Evolutionary conservation across 1,139 yeast genomes (phyloP), one percentile per base, ranked within the genome.

Genomic region (Saccharomycopsis hybrid): DNA sequence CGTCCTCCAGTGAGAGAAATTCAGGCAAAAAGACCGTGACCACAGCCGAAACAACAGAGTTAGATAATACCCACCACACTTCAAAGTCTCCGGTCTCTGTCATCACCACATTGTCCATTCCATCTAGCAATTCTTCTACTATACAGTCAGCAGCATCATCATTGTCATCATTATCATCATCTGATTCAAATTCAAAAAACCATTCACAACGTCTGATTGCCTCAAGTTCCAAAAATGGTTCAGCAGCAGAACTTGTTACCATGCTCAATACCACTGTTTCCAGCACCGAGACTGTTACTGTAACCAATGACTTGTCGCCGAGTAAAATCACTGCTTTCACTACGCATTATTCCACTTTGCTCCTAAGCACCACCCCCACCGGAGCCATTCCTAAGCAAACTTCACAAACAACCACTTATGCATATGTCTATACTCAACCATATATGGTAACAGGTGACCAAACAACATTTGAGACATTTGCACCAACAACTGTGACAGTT

Each of bases 401-500:
- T 9, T 13, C 46, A 39, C 42, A 42, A 42, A 3, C 29, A n/a
- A 54, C 62, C 3, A 56, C 62, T 1, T 55, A 57, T 46, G 55
- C 49, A 9, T 51, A 46, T 49, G 54, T 56, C 13, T 73, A 71
- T 55, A 65, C 74, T 1, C 76, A 73, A 56, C 58, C 62, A 1
- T 72, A 66, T 54, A 65, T 63, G n/a, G 63, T 74, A 31, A 72
- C 78, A 0, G 76, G 59, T 41, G 51, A 65, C 0, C 36, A 60
- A 3, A 70, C 74, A 0, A 65, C 76, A 1, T 60, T 73, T 44
- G 63, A 64, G 1, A 70, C 76, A 0, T 62, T 59, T 1, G 49
- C 72, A 2, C 65, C 70, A 4, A 54, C 63, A 3, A 63, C 72
- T 4, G 57, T 59, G 3, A 60, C 65, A 1, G 58, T 62, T 2